phyloP scores from a whole-genome alignment of 306 rosid species.

The Medicago lupulina region DNA sequence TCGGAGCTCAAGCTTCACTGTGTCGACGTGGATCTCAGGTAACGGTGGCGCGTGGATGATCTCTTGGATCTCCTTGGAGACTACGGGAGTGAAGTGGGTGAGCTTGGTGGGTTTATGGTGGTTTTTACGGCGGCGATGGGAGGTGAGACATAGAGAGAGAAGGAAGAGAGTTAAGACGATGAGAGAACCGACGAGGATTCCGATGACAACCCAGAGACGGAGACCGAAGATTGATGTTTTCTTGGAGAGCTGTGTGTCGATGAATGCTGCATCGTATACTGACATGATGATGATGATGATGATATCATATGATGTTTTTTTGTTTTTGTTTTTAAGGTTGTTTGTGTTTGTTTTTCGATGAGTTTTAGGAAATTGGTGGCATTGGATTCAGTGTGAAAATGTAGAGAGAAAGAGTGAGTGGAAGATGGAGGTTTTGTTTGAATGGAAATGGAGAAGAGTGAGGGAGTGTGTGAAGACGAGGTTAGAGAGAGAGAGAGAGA shows the following conservation, averaged over 20 bases:
- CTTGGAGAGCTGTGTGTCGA: constrained; percentile 77
- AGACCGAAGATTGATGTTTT: constrained; percentile 91
- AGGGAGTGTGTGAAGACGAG: neutral
- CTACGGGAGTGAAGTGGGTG: constrained; percentile 48
- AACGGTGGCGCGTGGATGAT: constrained; percentile 49
- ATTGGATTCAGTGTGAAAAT: constrained; percentile 4
- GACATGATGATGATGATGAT: constrained; percentile 53
- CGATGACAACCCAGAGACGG: constrained; percentile 90
- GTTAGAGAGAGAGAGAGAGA: neutral
- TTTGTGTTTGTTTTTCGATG: neutral
- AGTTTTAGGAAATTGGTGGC: constrained; percentile 1
- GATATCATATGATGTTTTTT: too few relatives aligned
- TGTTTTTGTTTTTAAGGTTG: too few relatives aligned
- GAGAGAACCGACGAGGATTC: constrained; percentile 81
- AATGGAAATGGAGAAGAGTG: neutral
- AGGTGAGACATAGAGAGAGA: constrained; percentile 89
- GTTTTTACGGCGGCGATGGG: constrained; percentile 70
- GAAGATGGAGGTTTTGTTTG: neutral
- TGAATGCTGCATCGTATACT: constrained; percentile 79
- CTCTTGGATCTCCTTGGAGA: constrained; percentile 86
- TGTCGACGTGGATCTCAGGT: constrained; percentile 76
- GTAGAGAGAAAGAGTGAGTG: neutral
- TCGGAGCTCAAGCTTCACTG: constrained; percentile 50
- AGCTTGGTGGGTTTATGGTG: constrained; percentile 20
- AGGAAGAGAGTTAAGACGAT: constrained; percentile 82